Percentiles rank a stretch among this genome's conserved stretches.
Conservation (phyloP, 805 yeast genomes). For the Cyberlindnera bimundalis region DNA sequence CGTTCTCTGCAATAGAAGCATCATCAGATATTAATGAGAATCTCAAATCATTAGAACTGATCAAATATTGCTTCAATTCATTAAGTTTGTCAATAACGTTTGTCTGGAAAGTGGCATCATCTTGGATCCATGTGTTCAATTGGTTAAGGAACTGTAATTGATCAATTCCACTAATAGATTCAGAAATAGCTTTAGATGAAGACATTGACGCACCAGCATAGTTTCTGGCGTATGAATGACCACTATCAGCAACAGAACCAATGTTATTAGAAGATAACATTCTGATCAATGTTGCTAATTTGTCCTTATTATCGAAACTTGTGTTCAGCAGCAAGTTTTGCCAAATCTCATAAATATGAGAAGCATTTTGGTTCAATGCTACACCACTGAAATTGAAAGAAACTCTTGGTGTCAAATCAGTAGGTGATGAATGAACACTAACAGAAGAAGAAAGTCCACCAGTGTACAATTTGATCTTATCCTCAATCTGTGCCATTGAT, state of each 20-base stretch:
- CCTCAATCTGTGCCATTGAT: constrained; percentile 78
- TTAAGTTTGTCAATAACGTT: constrained; percentile 65
- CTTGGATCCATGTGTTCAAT: constrained; percentile 48
- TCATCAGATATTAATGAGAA: constrained; percentile 60
- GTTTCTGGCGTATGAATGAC: constrained; percentile 78
- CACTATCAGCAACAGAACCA: constrained; percentile 78
- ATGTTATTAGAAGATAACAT: constrained; percentile 73
- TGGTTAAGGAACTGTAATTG: constrained; percentile 70
- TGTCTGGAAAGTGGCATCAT: constrained; percentile 44
- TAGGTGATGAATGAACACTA: constrained; percentile 53
- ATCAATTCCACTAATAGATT: constrained; percentile 67
- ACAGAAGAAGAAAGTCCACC: constrained; percentile 78
- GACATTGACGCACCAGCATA: constrained; percentile 64
- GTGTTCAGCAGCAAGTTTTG: constrained; percentile 65
- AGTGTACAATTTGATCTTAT: constrained; percentile 73
- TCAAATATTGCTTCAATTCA: constrained; percentile 44
- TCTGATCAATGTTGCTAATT: constrained; percentile 69
- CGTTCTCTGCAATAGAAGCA: constrained; percentile 29
- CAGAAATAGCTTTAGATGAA: constrained; percentile 55
- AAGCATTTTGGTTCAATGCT: constrained; percentile 62
- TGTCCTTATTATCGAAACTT: constrained; percentile 62
- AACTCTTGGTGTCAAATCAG: constrained; percentile 46
- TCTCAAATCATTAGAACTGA: constrained; percentile 41
- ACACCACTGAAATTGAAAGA: constrained; percentile 62
- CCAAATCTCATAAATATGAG: constrained; percentile 62